Base-by-base conservation (phyloP, 208 protist genomes). In the Porcisia deanei region DNA sequence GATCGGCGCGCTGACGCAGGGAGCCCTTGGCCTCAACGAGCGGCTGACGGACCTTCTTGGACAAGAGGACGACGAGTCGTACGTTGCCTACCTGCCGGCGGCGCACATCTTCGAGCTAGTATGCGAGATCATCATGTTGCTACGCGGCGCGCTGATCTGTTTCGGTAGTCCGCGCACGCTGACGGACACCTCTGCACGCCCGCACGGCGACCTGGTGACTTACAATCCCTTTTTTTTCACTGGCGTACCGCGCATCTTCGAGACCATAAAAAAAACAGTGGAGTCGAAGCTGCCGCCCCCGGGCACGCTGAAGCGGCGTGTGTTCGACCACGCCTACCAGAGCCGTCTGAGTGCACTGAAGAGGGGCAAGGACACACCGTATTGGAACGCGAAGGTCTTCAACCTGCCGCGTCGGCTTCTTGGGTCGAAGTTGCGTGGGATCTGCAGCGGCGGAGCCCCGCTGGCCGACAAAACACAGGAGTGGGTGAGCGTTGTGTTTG, bases 41-140 rank as follows among this genome's bases (percentile, higher is more conserved):
- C 82, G 85, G 43, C 79, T 97, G 2, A 78, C 47, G 2, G 84
- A 90, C 47, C 57, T 94, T 49, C 45, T 96, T 59, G 90, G 87
- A 3, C 57, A 75, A 41, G 37, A 71, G 53, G 77, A 85, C 25
- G 79, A 95, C 10, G 89, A 89, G 60, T 79, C 76, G 43, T 97
- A 97, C 79, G 67, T 96, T 20, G 85, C 92, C 7, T 98, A 98
- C 75, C 89, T 98, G 25, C 97, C 97, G 39, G 60, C 91, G 1
- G 95, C 94, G 12, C 97, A 98, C 88, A 97, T 98, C 71, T 91
- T 98, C 39, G 97, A 98, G 85, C 85, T 98, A 58, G 71, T 79
- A 9, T 88, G 82, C 22, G 73, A 94, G 74, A 88, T 69, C 47
- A 76, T 96, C 69, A 77, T 97, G 49, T 64, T 98, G n/a, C 55